Percentiles rank a stretch among this genome's conserved stretches.
These are phyloP conservation scores for Neoarthrinium moseri DNA, from an alignment of 2,329 filamentous ascomycete species.

Conservation along the genomic window DNA sequence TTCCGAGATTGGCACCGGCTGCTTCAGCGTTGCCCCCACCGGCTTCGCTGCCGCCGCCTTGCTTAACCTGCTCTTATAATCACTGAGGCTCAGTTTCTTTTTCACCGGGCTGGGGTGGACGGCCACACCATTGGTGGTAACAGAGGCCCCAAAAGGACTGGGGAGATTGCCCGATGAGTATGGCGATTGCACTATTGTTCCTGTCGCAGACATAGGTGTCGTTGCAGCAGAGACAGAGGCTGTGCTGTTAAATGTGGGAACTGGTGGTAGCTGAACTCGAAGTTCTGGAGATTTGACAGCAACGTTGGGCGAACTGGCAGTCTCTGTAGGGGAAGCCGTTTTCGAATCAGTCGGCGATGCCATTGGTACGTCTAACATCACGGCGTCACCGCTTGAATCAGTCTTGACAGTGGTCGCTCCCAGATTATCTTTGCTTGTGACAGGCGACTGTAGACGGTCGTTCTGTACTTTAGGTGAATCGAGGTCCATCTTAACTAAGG, in stretches of 20 bases:
- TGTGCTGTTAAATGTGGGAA: constrained; percentile 46
- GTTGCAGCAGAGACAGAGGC: constrained; percentile 33
- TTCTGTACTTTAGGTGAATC: constrained; percentile 35
- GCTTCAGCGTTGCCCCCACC: constrained; percentile 33
- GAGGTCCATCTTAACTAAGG: constrained; percentile 37
- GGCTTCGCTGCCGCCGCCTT: constrained; percentile 49
- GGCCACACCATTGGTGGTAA: constrained; percentile 40
- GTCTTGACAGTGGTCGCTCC: constrained; percentile 9
- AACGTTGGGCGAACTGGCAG: constrained; percentile 1
- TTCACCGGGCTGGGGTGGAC: constrained; percentile 60
- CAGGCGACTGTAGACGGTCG: constrained; percentile 10
- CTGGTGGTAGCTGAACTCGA: constrained; percentile 56
- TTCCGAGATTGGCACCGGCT: constrained; percentile 33
- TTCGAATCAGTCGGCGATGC: constrained; percentile 23
- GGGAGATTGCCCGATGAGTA: constrained; percentile 39
- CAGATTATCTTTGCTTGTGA: constrained; percentile 15
- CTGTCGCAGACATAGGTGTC: constrained; percentile 47
- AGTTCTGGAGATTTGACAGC: constrained; percentile 42
- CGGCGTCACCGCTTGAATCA: constrained; percentile 19
- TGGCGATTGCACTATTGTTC: constrained; percentile 48
- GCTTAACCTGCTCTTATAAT: constrained; percentile 61
- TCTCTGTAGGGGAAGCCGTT: constrained; percentile 19
- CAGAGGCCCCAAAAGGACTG: constrained; percentile 39
- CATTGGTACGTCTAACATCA: constrained; percentile 33
- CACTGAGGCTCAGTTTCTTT: constrained; percentile 66